Evolutionary conservation across 192 early-diverging fungal species (phyloP).

Genomic region (Coemansia sp.): DNA sequence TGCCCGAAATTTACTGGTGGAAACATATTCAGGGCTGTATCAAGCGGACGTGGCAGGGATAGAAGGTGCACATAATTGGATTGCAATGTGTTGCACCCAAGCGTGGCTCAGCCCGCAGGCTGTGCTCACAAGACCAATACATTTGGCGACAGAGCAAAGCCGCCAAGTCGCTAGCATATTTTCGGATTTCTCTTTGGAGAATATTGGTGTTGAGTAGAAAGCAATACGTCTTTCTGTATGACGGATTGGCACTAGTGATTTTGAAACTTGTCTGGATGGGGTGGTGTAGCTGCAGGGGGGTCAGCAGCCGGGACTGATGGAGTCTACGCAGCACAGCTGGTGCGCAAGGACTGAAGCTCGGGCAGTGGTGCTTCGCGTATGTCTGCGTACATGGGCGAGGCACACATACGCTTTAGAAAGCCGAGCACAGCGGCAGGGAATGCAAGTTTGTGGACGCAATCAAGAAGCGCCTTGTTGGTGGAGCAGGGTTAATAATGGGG

Average conservation of each 20-base stretch:
- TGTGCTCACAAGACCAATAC: constrained; percentile 1
- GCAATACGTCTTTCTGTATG: neutral
- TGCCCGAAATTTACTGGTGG: constrained; percentile 58
- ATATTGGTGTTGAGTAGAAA: constrained; percentile 4
- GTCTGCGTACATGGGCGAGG: neutral
- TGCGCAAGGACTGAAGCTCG: neutral
- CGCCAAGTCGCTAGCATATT: constrained; percentile 1
- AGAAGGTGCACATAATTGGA: neutral
- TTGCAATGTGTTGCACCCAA: neutral
- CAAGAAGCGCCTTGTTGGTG: neutral
- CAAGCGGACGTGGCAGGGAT: constrained; percentile 33
- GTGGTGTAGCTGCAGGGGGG: neutral
- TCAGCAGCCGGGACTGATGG: neutral
- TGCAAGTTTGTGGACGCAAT: neutral
- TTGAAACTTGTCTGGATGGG: constrained; percentile 3
- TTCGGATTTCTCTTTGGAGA: constrained; percentile 4
- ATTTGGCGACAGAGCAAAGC: neutral
- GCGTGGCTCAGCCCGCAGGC: constrained; percentile 8
- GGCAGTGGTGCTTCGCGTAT: neutral
- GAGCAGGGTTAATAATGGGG: neutral
- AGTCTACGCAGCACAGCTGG: neutral
- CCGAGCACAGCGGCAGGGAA: neutral
- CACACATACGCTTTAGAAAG: neutral
- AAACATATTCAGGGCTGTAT: constrained; percentile 55
- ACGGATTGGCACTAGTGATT: constrained; percentile 3